These are phyloP conservation scores for Solanum piurae DNA, from an alignment of 257 asterid genomes.

Conservation along the genomic window DNA sequence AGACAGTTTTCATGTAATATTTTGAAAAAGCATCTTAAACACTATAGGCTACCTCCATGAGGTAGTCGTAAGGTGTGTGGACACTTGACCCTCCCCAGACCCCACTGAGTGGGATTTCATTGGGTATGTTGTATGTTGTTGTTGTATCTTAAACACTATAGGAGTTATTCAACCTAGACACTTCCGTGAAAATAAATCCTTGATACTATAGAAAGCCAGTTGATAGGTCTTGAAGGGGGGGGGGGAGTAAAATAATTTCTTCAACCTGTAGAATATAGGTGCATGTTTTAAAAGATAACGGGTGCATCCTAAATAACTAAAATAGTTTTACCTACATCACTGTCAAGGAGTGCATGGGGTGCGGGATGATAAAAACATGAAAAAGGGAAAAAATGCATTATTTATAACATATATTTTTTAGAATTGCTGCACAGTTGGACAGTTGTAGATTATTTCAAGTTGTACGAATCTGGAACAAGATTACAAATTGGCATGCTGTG, in stretches of 20 bases:
- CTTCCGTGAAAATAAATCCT: neutral
- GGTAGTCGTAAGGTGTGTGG: too few species aligned
- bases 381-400: neutral
- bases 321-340: neutral
- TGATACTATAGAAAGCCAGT: neutral
- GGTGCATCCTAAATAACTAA: neutral
- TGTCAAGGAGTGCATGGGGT: neutral
- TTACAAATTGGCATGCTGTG: neutral
- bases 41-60: neutral
- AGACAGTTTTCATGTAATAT: neutral
- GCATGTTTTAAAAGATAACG: neutral
- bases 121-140: too few species aligned
- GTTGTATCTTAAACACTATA: neutral
- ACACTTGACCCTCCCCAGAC: too few species aligned
- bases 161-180: neutral
- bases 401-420: neutral
- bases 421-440: neutral
- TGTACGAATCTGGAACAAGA: neutral
- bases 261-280: neutral
- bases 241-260: neutral
- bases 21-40: neutral
- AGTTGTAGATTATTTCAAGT: neutral
- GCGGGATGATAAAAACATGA: neutral
- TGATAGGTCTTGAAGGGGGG: constrained; percentile 33
- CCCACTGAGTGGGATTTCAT: too few species aligned